Evolutionary conservation across 1,284 basidiomycete genomes (phyloP).

Genomic region (Coniferiporia weirii): DNA sequence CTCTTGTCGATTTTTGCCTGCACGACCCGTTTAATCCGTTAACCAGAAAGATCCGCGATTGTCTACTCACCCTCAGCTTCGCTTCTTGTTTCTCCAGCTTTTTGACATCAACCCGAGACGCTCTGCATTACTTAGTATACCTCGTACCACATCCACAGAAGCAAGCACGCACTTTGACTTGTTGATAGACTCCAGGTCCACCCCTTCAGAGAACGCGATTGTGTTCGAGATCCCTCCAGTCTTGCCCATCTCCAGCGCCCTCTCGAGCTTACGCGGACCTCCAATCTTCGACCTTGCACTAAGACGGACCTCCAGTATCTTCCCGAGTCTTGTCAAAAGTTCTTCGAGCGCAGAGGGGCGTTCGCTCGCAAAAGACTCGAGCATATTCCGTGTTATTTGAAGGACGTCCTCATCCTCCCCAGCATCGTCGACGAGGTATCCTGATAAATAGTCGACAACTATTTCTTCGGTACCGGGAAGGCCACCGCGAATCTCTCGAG

Average conservation of each 20-base stretch:
- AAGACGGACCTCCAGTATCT: slow-evolving; percentile 62
- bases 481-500: slow-evolving; percentile 70
- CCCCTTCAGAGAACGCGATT: slow-evolving; percentile 78
- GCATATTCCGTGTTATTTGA: slow-evolving; percentile 70
- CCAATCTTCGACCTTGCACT: slow-evolving; percentile 34
- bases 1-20: slow-evolving; percentile 97
- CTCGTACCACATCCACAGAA: background rate
- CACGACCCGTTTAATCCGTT: background rate
- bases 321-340: slow-evolving; percentile 64
- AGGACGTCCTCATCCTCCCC: slow-evolving; percentile 88
- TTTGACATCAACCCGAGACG: slow-evolving; percentile 94
- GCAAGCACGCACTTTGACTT: slow-evolving; percentile 78
- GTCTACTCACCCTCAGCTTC: slow-evolving; percentile 70
- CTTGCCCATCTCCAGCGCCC: slow-evolving; percentile 93
- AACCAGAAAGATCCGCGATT: background rate
- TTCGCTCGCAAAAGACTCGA: slow-evolving; percentile 64
- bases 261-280: slow-evolving; percentile 78
- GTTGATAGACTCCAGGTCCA: slow-evolving; percentile 91
- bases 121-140: slow-evolving; percentile 40
- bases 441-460: slow-evolving; percentile 88
- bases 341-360: slow-evolving; percentile 50
- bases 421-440: slow-evolving; percentile 90
- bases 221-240: slow-evolving; percentile 78
- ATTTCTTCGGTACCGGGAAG: slow-evolving; percentile 92
- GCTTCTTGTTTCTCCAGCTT: slow-evolving; percentile 99